Conservation (phyloP, 2,329 filamentous ascomycete species). For the Gnomoniopsis smithogilvyi region DNA sequence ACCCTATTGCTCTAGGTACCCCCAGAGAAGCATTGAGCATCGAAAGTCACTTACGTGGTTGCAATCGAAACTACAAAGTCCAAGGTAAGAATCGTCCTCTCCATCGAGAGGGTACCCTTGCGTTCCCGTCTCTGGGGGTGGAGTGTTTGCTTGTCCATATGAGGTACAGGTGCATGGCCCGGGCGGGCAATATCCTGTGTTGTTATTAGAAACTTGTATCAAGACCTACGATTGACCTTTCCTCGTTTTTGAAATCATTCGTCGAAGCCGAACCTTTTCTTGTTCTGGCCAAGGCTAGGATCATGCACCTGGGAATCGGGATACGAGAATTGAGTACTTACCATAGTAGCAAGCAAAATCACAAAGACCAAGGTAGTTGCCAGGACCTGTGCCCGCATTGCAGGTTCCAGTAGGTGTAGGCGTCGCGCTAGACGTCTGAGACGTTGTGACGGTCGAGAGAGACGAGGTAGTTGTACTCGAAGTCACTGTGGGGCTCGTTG, state of each 20-base stretch:
- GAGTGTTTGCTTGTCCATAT: conserved; percentile 2
- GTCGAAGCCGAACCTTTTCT: too few species aligned
- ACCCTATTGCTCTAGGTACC: neutral
- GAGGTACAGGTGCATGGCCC: conserved; percentile 19
- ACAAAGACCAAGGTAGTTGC: conserved; percentile 20
- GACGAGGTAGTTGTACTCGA: neutral
- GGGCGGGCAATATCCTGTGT: conserved; percentile 16
- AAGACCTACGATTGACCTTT: too few species aligned
- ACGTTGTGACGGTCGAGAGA: neutral
- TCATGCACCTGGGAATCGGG: too few species aligned
- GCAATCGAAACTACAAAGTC: conserved; percentile 13
- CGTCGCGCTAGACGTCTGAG: neutral
- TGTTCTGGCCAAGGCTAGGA: too few species aligned
- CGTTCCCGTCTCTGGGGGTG: neutral
- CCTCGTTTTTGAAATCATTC: too few species aligned
- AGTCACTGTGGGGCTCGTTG: neutral
- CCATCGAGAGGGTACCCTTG: conserved; percentile 2
- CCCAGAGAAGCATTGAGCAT: neutral
- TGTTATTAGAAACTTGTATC: neutral
- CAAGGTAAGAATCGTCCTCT: conserved; percentile 5
- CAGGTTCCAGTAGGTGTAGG: conserved; percentile 7
- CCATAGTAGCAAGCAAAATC: conserved; percentile 18
- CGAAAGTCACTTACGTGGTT: neutral
- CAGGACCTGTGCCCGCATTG: conserved; percentile 10
- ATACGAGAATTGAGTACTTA: neutral